Evolutionary conservation across 2,329 filamentous ascomycete species (phyloP).

Genomic region (Talaromyces albobiverticillius): DNA sequence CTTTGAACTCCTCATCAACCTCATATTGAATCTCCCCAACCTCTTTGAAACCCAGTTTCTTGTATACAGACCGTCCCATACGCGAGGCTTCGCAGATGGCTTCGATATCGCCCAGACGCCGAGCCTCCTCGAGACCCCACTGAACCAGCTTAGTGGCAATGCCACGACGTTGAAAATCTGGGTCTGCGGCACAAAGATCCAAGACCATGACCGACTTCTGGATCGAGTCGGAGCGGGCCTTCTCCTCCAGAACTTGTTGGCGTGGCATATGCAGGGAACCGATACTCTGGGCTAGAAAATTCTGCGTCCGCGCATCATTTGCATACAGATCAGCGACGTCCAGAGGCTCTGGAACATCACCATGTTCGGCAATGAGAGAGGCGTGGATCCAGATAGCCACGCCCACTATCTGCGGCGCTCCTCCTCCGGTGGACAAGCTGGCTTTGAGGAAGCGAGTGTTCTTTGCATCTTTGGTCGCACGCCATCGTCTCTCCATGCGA

Average conservation of each 20-base stretch:
- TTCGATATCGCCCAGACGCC: slow-evolving; percentile 29
- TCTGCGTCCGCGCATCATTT: neutral
- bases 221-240: neutral
- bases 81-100: slow-evolving; percentile 46
- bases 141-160: slow-evolving; percentile 46
- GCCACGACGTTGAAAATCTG: slow-evolving; percentile 50
- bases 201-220: slow-evolving; percentile 45
- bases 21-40: slow-evolving; percentile 45
- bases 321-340: neutral
- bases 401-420: slow-evolving; percentile 44
- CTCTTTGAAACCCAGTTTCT: slow-evolving; percentile 45
- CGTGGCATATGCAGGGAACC: neutral
- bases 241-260: slow-evolving; percentile 18
- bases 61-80: slow-evolving; percentile 50
- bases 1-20: slow-evolving; percentile 44
- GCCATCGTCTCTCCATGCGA: slow-evolving; percentile 45
- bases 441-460: slow-evolving; percentile 57
- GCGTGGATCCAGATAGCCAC: slow-evolving; percentile 56
- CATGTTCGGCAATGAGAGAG: slow-evolving; percentile 49
- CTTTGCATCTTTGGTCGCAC: slow-evolving; percentile 40
- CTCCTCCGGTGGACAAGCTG: slow-evolving; percentile 30
- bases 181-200: slow-evolving; percentile 53
- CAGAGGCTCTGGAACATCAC: slow-evolving; percentile 24
- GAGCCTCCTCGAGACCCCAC: slow-evolving; percentile 48
- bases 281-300: neutral